Base-by-base conservation (phyloP, 768 basidiomycete species). In the Termitomyces sp. region DNA sequence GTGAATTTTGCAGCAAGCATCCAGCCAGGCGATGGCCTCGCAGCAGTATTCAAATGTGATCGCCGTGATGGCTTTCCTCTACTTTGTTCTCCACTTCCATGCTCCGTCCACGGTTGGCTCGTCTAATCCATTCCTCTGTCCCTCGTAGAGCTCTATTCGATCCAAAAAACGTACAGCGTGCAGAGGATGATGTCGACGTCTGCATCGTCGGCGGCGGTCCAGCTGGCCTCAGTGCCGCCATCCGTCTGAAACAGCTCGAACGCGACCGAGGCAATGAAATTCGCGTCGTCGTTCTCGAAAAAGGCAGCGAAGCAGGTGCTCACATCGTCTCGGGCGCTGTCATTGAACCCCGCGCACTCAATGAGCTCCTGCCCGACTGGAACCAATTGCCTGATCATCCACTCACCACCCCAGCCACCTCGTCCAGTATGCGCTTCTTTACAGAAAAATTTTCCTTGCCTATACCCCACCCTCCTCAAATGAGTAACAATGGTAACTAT, bases 191-290 rank as follows among this genome's bases (percentile, higher is more conserved):
- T 46, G 95, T 95, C 37, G 96, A 99, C 66, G 95, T 98, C 37
- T 96, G 94, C 71, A 98, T 99, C 68, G 95, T 97, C 57, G 96
- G 96, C 11, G 95, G 83, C 3, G 97, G 95, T 3, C 97, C 97
- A 0, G 96, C 97, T 0, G 96, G 97, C 6, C 81, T 99, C 61
- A 89, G 88, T 62, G 95, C 96, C n/a, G 96, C 95, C 5, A 98
- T 98, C 60, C 83, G 94, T 6, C 76, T 99, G 55, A 98, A 96
- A 75, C 95, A 98, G 73, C 84, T 97, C 27, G 93, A 94, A 67
- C 73, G 81, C 64, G 87, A 93, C 70, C 81, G 78, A 45, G 92
- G 89, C 0, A 82, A 82, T 55, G 91, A 95, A 62, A 78, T 96
- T 15, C 80, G 96, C 16, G 94, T 99, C 7, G 91, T 99, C 45